phyloP scores from a whole-genome alignment of 345 rosid genomes.

The Salix exigua region DNA sequence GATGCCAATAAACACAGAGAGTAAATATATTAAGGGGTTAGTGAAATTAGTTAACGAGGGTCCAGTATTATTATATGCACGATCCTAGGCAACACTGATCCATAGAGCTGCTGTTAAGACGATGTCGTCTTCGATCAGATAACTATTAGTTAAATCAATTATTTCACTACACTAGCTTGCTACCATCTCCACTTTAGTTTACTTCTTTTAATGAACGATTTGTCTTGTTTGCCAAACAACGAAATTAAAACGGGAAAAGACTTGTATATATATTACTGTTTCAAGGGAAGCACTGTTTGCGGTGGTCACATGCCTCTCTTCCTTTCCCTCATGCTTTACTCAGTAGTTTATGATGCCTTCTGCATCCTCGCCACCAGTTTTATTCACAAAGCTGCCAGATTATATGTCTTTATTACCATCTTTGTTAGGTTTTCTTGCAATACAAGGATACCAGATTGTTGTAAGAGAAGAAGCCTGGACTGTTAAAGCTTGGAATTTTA shows the following conservation, averaged over 20 bases:
- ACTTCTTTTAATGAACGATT: slow-evolving; percentile 5
- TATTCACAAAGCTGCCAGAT: not conserved
- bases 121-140: not conserved
- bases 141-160: not conserved
- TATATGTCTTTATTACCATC: not conserved
- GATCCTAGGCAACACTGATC: slow-evolving; percentile 50
- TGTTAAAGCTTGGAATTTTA: not conserved
- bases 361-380: not conserved
- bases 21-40: not conserved
- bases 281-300: slow-evolving; percentile 18
- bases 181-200: not conserved
- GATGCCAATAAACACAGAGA: not conserved
- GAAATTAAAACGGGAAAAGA: not conserved
- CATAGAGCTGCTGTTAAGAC: slow-evolving; percentile 21
- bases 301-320: slow-evolving; percentile 23
- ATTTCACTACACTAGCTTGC: not conserved
- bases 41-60: not conserved
- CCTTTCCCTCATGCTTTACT: slow-evolving; percentile 2
- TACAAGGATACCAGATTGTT: not conserved
- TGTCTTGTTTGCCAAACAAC: slow-evolving; percentile 2
- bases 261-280: not conserved
- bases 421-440: not conserved
- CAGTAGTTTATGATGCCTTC: slow-evolving; percentile 13
- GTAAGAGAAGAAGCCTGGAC: not conserved
- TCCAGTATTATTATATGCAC: slow-evolving; percentile 16